Conservation (phyloP, 2,329 filamentous ascomycete genomes). For the Monosporascus cannonballus region DNA sequence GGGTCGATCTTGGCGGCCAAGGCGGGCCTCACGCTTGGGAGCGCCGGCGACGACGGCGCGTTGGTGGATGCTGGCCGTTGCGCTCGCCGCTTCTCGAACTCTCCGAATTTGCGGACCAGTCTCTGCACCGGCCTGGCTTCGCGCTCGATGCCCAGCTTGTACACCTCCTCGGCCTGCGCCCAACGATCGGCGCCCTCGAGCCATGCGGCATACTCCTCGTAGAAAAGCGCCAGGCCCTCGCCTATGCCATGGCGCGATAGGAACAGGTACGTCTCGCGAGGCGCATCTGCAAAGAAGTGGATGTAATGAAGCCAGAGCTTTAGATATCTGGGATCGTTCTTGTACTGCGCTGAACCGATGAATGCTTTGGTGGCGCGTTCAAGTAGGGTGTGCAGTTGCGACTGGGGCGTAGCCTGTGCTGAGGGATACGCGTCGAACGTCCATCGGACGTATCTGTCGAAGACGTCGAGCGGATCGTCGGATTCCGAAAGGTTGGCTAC, state of each 20-base stretch:
- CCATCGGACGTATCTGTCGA: conserved; percentile 96
- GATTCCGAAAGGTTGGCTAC: conserved; percentile 72
- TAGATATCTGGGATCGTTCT: conserved; percentile 89
- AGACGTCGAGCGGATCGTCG: conserved; percentile 92
- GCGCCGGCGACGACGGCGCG: conserved; percentile 77
- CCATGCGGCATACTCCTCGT: conserved; percentile 95
- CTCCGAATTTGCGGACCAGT: conserved; percentile 80
- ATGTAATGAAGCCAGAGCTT: conserved; percentile 95
- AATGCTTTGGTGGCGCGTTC: conserved; percentile 92
- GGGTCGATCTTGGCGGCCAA: conserved; percentile 82
- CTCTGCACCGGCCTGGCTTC: conserved; percentile 79
- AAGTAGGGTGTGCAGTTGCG: conserved; percentile 80
- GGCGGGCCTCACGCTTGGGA: conserved; percentile 76
- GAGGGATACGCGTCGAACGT: conserved; percentile 92
- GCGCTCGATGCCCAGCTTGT: conserved; percentile 79
- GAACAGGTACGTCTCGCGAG: conserved; percentile 87
- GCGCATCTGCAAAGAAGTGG: conserved; percentile 84
- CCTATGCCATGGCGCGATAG: conserved; percentile 84
- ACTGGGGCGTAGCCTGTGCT: conserved; percentile 83
- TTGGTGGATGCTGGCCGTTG: conserved; percentile 53
- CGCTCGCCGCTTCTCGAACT: conserved; percentile 78
- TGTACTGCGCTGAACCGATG: conserved; percentile 79
- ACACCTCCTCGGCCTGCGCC: conserved; percentile 91
- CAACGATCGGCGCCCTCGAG: conserved; percentile 78
- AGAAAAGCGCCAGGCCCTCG: conserved; percentile 82